These are phyloP conservation scores for Paramecium pentaurelia DNA, from an alignment of 73 alveolate genomes.

Conservation along the genomic window DNA sequence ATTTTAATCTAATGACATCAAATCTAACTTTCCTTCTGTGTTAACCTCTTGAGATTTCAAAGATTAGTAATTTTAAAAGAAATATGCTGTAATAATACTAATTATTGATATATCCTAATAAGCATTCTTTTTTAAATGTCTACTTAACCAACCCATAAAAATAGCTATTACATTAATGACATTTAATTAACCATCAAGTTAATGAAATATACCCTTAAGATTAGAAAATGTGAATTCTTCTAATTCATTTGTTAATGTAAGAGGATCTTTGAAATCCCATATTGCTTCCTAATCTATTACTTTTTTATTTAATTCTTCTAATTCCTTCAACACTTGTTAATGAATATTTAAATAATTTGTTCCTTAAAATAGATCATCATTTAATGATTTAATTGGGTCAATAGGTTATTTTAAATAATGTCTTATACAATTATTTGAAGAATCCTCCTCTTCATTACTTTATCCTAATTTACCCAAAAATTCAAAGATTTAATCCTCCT, in stretches of 20 bases:
- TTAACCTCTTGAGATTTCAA: background rate
- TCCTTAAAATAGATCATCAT: conserved; percentile 24
- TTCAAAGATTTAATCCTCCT: conserved; percentile 41
- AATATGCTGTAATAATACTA: conserved; percentile 9
- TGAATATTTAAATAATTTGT: background rate
- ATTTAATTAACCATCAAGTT: background rate
- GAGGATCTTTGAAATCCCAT: conserved; percentile 50
- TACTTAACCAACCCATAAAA: conserved; percentile 47
- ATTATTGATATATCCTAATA: conserved; percentile 3
- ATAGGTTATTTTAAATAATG: conserved; percentile 40
- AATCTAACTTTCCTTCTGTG: conserved; percentile 20
- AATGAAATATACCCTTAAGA: conserved; percentile 20
- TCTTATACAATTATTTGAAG: conserved; percentile 19
- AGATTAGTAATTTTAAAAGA: background rate
- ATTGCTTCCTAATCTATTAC: conserved; percentile 25
- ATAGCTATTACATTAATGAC: background rate
- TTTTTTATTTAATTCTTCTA: background rate
- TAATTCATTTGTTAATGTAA: conserved; percentile 32
- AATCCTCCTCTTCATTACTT: conserved; percentile 42
- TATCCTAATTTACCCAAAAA: conserved; percentile 39
- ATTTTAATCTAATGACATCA: background rate
- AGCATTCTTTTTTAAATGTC: conserved; percentile 47
- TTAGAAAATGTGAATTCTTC: conserved; percentile 37
- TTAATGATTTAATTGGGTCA: conserved; percentile 2
- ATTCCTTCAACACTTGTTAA: background rate